Percentiles rank a stretch among this genome's conserved stretches.
These are phyloP conservation scores for Pythium myriotylum DNA, from an alignment of 352 stramenopile species.

Conservation along the genomic window DNA sequence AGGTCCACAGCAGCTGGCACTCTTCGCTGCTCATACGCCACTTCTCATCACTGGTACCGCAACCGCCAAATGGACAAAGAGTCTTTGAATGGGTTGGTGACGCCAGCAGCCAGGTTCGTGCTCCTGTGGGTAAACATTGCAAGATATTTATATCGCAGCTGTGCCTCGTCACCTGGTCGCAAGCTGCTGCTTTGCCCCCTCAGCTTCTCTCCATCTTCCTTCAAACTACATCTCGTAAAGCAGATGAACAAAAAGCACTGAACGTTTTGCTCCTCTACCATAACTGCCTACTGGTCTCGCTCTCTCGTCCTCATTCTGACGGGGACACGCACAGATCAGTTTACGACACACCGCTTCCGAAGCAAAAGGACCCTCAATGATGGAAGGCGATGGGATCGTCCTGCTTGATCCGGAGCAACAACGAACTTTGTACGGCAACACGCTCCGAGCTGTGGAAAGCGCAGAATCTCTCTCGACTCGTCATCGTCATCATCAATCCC, in stretches of 20 bases:
- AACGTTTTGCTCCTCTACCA: no score
- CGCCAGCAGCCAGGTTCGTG: no score
- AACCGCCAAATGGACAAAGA: no score
- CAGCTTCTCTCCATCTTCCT: not conserved
- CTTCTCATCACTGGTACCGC: no score
- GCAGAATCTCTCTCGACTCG: not conserved
- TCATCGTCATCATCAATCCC: not conserved
- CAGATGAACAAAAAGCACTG: not conserved
- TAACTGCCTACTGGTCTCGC: no score
- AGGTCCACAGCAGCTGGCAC: no score
- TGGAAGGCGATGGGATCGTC: not conserved
- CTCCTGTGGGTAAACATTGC: no score
- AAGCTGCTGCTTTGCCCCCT: not conserved
- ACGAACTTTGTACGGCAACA: not conserved
- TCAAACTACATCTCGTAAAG: not conserved
- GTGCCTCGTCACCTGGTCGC: not conserved
- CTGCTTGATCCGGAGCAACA: not conserved
- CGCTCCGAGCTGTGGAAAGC: not conserved
- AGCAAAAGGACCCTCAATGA: not conserved
- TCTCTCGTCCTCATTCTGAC: not conserved
- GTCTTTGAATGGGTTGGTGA: no score
- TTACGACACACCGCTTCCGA: not conserved
- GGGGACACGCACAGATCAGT: not conserved
- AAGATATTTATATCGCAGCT: slow-evolving; percentile 2
- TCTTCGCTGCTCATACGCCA: no score